Conservation (phyloP, 306 rosid genomes). For the Hylodesmum podocarpum region DNA sequence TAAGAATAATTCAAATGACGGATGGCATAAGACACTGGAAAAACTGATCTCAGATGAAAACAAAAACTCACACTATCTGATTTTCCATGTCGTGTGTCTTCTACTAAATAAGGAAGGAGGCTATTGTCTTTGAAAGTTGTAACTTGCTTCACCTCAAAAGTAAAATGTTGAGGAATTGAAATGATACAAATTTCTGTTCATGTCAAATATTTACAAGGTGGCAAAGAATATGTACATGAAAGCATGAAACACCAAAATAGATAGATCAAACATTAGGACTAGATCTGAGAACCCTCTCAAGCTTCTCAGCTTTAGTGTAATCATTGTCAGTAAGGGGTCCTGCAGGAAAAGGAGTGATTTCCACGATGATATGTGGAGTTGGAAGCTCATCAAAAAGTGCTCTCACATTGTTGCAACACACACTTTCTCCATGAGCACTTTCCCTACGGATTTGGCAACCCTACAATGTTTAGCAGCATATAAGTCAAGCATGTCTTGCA, state of each 20-base stretch:
- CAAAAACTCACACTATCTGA: not conserved
- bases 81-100: not conserved
- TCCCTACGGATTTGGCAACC: conserved; percentile 97
- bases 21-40: not conserved
- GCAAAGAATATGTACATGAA: conserved; percentile 42
- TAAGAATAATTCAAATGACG: not conserved
- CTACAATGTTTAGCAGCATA: conserved; percentile 36
- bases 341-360: conserved; percentile 86
- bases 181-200: not conserved
- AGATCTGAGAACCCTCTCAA: conserved; percentile 87
- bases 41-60: not conserved
- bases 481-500: not conserved
- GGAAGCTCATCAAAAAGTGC: conserved; percentile 97
- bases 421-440: conserved; percentile 98
- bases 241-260: conserved; percentile 18
- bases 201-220: conserved; percentile 34
- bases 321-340: conserved; percentile 79
- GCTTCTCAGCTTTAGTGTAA: conserved; percentile 89
- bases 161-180: not conserved
- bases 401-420: conserved; percentile 96
- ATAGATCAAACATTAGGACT: conserved; percentile 70
- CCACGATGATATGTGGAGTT: conserved; percentile 81
- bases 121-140: conserved; percentile 13
- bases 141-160: conserved; percentile 15
- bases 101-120: conserved; percentile 4